Base-by-base conservation (phyloP, 1,139 yeast species). In the Cylindricascospora bacillispora region DNA sequence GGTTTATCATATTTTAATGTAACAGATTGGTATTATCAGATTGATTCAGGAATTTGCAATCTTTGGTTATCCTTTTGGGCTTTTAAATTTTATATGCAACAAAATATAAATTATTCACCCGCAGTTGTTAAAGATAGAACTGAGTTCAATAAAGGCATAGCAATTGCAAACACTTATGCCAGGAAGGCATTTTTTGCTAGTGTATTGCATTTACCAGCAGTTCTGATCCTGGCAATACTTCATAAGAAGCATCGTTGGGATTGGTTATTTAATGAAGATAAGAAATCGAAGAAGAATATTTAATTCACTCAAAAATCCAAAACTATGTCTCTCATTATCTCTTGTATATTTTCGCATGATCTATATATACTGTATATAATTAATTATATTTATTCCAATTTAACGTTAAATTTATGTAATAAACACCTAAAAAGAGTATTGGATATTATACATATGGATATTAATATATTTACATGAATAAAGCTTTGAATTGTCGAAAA, bases 191-290 rank as follows among this genome's bases (percentile, higher is more conserved):
- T 89, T 55, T 82, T 95, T 93, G 83, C 93, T 25, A 80, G 94
- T 15, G 95, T 92, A 2, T 74, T 92, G 73, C 97, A 92, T 45
- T 60, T 92, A 31, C 98, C 99, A 1, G 89, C 82, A 0, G 77
- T 92, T 6, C 60, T 92, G 33, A 76, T 85, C 15, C 62, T 92
- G 36, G 97, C 97, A 1, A 85, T 92, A 85, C 55, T 86, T 31
- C 98, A 92, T 56, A 92, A 89, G 56, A 78, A 76, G 51, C 95
- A 95, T 3, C 86, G 86, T 54, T 86, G 95, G 95, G 93, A 83
- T 50, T 70, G 89, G 61, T 48, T 80, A 26, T 57, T 60, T 31
- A n/a, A n/a, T n/a, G 59, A 55, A 12, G 33, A 36, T 6, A 36
- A 18, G 21, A 18, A 18, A 10, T 18, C 10, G n/a, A n/a, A n/a